Percentiles rank a stretch among this genome's conserved stretches.
Conservation (phyloP, 495 filamentous ascomycete genomes). For the Oidiodendron maius region DNA sequence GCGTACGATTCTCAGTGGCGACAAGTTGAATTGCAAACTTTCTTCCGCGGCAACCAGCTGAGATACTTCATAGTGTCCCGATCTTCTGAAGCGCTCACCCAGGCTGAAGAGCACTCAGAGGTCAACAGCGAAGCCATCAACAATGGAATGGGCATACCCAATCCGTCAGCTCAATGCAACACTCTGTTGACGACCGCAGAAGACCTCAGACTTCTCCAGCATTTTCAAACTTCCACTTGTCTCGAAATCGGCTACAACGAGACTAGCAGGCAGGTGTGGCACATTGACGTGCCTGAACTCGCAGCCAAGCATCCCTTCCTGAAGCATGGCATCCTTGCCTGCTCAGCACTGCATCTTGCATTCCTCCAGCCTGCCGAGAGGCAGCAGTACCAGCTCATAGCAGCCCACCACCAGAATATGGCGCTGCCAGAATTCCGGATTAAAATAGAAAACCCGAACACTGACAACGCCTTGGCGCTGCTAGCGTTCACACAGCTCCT, state of each 20-base stretch:
- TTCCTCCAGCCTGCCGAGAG: conserved; percentile 13
- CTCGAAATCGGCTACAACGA: conserved; percentile 9
- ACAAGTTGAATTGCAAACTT: no score
- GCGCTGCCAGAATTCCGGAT: conserved; percentile 27
- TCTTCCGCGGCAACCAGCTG: no score
- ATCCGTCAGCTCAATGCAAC: no score
- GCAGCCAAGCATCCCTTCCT: conserved; percentile 23
- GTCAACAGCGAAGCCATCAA: no score
- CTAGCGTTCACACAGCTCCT: conserved; percentile 25
- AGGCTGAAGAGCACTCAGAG: no score
- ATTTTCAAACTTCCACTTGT: conserved; percentile 10
- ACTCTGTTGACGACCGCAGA: no score
- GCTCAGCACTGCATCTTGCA: conserved; percentile 26
- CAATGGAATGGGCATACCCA: no score
- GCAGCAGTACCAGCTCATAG: conserved; percentile 18
- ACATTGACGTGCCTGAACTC: conserved; percentile 17
- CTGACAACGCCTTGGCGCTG: conserved; percentile 27
- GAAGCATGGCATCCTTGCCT: conserved; percentile 30
- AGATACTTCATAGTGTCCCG: no score
- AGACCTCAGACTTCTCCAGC: conserved; percentile 12
- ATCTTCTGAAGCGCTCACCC: no score
- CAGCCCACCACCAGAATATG: conserved; percentile 23
- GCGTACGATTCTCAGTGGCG: no score
- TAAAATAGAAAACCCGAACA: conserved; percentile 18
- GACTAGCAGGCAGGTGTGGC: conserved; percentile 7